Percentiles rank a stretch among this genome's conserved stretches.
Conservation (phyloP, 2,329 filamentous ascomycete species). For the Dryadomyces sulphureus region DNA sequence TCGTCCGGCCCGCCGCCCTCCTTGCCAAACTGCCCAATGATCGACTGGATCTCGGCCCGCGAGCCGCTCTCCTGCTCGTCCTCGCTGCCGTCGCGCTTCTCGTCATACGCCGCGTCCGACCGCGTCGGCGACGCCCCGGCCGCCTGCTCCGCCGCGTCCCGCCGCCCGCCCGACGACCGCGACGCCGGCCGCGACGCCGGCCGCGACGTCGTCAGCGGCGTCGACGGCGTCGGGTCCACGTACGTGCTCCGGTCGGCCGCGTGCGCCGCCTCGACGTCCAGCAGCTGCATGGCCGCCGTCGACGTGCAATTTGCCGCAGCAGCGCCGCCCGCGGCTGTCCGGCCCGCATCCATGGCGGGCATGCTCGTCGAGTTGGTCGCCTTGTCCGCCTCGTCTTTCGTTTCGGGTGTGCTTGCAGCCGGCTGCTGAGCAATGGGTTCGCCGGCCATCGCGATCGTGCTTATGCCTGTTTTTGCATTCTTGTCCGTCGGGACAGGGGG, state of each 20-base stretch:
- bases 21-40: constrained; percentile 91
- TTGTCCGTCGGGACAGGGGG: too few species aligned
- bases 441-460: constrained; percentile 1
- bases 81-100: constrained; percentile 41
- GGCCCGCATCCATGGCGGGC: constrained; percentile 18
- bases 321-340: too few species aligned
- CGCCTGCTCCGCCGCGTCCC: constrained; percentile 35
- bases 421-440: not conserved
- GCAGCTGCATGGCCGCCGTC: constrained; percentile 25
- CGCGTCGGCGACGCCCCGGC: constrained; percentile 32
- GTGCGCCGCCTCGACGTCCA: constrained; percentile 29
- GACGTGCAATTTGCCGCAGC: too few species aligned
- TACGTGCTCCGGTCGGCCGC: constrained; percentile 37
- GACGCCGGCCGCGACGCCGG: constrained; percentile 45
- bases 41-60: constrained; percentile 81
- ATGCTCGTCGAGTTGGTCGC: not conserved
- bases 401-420: not conserved
- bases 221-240: constrained; percentile 43
- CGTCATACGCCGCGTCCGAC: constrained; percentile 41
- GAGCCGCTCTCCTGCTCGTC: constrained; percentile 55
- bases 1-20: constrained; percentile 54
- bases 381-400: not conserved
- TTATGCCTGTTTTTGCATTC: constrained; percentile 2
- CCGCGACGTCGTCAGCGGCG: constrained; percentile 32
- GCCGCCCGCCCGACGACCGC: constrained; percentile 35